phyloP scores from a whole-genome alignment of 495 filamentous ascomycete species.

The Trichoderma gamsii region DNA sequence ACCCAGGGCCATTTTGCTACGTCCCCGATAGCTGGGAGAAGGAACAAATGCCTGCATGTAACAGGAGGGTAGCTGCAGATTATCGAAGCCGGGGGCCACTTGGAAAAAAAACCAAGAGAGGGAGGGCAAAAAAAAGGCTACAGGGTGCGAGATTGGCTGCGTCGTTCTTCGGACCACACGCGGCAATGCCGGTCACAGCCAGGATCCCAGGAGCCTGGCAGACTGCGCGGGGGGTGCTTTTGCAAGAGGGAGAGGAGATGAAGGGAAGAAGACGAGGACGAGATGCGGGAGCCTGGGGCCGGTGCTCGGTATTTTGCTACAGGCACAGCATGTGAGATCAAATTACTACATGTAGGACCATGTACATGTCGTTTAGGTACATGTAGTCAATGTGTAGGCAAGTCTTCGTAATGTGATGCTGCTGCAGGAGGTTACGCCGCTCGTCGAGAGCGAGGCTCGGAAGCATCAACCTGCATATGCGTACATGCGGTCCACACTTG shows the following conservation, averaged over 20 bases:
- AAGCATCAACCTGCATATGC: too few relatives aligned
- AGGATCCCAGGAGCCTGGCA: neutral
- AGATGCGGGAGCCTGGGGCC: neutral
- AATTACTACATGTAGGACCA: too few relatives aligned
- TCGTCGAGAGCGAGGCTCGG: too few relatives aligned
- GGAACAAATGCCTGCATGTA: neutral
- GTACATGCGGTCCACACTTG: too few relatives aligned
- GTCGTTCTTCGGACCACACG: neutral
- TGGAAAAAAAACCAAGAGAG: neutral
- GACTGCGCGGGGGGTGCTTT: neutral
- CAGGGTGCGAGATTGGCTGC: neutral
- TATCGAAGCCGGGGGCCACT: neutral
- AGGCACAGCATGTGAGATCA: too few relatives aligned
- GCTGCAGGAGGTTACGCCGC: too few relatives aligned
- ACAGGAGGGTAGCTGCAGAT: neutral
- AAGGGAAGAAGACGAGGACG: neutral
- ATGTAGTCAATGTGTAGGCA: too few relatives aligned
- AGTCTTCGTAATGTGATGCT: too few relatives aligned
- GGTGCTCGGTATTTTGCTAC: too few relatives aligned
- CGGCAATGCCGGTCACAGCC: neutral
- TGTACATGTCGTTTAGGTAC: too few relatives aligned
- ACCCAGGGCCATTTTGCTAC: too few relatives aligned
- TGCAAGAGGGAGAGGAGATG: neutral
- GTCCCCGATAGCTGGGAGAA: neutral
- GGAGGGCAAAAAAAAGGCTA: neutral